These are phyloP conservation scores for Acacia acuminata DNA, from an alignment of 306 rosid genomes.

Conservation along the genomic window DNA sequence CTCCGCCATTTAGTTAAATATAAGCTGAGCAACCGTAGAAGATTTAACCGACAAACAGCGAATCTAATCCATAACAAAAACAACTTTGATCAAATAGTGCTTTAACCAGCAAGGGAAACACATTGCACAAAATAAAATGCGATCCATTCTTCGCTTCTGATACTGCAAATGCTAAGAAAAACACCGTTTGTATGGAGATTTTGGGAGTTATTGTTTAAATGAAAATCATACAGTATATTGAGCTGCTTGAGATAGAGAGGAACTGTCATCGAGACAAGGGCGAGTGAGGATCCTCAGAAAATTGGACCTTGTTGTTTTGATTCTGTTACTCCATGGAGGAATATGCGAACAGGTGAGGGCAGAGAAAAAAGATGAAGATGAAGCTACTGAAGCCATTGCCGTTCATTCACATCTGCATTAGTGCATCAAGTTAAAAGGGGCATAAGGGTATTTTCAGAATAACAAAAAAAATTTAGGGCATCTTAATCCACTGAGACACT, in stretches of 20 bases:
- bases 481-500: no score
- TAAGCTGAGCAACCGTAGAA: not conserved
- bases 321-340: conserved; percentile 15
- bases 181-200: not conserved
- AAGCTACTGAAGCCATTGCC: conserved; percentile 44
- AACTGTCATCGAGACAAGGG: conserved; percentile 62
- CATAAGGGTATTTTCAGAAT: no score
- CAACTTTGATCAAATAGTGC: conserved; percentile 7
- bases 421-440: no score
- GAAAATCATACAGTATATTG: conserved; percentile 60
- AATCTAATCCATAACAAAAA: conserved; percentile 13
- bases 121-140: not conserved
- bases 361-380: conserved; percentile 43
- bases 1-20: not conserved
- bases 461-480: no score
- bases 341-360: conserved; percentile 33
- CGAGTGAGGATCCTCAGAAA: conserved; percentile 50
- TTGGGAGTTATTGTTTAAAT: not conserved
- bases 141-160: not conserved
- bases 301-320: conserved; percentile 8
- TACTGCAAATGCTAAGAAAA: not conserved
- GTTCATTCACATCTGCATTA: not conserved
- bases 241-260: conserved; percentile 79
- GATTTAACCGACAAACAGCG: conserved; percentile 9
- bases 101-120: conserved; percentile 4